Base-by-base conservation (phyloP, 2,329 filamentous ascomycete genomes). In the Sclerotinia minor region DNA sequence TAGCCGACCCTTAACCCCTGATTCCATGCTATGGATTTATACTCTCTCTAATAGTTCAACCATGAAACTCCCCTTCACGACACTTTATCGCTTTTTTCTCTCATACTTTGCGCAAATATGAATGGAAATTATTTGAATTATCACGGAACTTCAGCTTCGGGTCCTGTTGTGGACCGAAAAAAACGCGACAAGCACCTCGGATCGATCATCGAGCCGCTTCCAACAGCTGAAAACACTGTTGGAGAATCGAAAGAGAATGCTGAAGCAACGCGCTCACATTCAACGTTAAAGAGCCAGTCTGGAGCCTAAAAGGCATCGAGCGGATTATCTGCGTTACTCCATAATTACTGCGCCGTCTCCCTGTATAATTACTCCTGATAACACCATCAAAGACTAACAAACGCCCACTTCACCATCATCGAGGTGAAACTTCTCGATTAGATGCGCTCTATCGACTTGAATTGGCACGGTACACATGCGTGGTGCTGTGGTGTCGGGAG, bases 401-500 rank as follows among this genome's bases (percentile, higher is more conserved):
- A 65, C 17, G n/a, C 9, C 26, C 63, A 35, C 26, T 44, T 54
- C 24, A 49, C 9, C 26, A 29, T 54, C 24, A 49, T 9, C 8
- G 63, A 49, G 3, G n/a, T 9, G 15, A 55, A 57, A 1, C n/a
- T 49, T 29, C n/a, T 47, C 19, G 13, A 38, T 3, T 32, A 47
- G 11, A 41, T 61, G 19, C 35, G 49, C 38, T 55, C 38, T 29
- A 26, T 75, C 65, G 74, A 76, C n/a, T 53, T 75, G 71, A 38
- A 13, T 73, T 3, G 73, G 73, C 44, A 59, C 59, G 5, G 41
- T 75, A 32, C 73, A 79, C 1, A 79, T 78, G 0, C 72, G 76
- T 24, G 73, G 75, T 11, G 75, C 76, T n/a, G 75, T 78, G 29
- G 67, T 75, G n/a, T 76, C 74, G 24, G 73, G 75, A 24, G 71